Evolutionary conservation across 345 rosid genomes (phyloP).

Genomic region (sweet orange (Citrus sinensis)): DNA sequence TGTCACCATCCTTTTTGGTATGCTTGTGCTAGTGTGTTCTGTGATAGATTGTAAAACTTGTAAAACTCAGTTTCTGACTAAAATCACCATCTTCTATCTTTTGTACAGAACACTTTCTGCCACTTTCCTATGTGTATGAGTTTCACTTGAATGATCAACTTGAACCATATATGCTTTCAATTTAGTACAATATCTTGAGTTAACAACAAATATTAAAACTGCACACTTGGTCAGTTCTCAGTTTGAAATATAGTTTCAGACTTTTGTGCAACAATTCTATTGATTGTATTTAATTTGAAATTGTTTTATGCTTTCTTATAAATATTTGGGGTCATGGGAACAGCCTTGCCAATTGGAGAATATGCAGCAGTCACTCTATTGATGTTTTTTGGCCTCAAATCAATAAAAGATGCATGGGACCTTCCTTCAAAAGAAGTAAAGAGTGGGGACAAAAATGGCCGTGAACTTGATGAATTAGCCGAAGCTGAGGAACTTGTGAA

Average conservation of each 20-base stretch:
- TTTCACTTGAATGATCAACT: neutral
- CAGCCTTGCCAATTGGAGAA: slow-evolving; percentile 97
- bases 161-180: neutral
- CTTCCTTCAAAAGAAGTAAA: slow-evolving; percentile 57
- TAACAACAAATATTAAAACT: neutral
- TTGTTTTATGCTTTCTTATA: slow-evolving; percentile 17
- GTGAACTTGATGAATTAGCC: slow-evolving; percentile 72
- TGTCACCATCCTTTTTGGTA: neutral
- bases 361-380: slow-evolving; percentile 91
- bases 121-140: neutral
- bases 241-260: neutral
- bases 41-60: neutral
- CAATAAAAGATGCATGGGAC: slow-evolving; percentile 97
- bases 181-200: neutral
- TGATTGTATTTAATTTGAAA: neutral
- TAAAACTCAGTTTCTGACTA: neutral
- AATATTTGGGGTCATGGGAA: slow-evolving; percentile 16
- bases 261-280: neutral
- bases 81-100: neutral
- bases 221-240: neutral
- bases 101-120: neutral
- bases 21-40: neutral
- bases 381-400: slow-evolving; percentile 89
- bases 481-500: slow-evolving; percentile 98
- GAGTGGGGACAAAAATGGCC: slow-evolving; percentile 48